Evolutionary conservation across 805 yeast genomes (phyloP), one percentile per base, ranked within the genome.

Genomic region (Naumovozyma castellii): DNA sequence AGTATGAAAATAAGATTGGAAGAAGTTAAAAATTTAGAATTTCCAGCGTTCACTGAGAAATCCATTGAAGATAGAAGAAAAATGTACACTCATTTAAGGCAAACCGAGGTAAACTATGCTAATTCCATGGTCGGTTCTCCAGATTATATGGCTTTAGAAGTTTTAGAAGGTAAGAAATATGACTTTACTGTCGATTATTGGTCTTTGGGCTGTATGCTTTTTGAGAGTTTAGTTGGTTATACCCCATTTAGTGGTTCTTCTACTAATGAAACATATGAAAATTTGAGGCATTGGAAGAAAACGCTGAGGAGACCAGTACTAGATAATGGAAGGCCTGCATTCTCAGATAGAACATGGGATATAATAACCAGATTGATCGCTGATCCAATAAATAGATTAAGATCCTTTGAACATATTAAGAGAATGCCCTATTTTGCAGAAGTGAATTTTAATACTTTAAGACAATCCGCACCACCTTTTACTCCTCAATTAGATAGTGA

Each of bases 61-160:
- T 73, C 94, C 3, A 76, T 90, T 54, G 73, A 73, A 39, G 97
- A 94, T 63, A 79, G 98, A 64, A 95, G 90, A 63, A 72, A 76
- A 53, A 68, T 87, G 57, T 92, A 88, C 63, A 78, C 84, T 46
- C 78, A 81, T n/a, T 60, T 80, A 40, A 76, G 94, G 49, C 81
- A 77, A 43, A 56, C 59, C 4, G 95, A 87, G 51, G 73, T 84
- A 43, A 86, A 84, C 51, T 81, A 83, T 54, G 97, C 99, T 14
- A 84, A 85, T 53, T 86, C 97, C 1, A 85, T 90, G 50, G 99
- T 92, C 13, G 99, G 99, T 1, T 84, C 95, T 4, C 99, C 99
- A 1, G 99, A 92, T 62, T 92, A 92, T 59, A 92, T 92, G 99
- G 98, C 99, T 1, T 70, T 92, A 37, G 99, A 92, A 62, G 97